Base-by-base conservation (phyloP, 2,329 filamentous ascomycete species). In the Neofusicoccum kwambonambiense region DNA sequence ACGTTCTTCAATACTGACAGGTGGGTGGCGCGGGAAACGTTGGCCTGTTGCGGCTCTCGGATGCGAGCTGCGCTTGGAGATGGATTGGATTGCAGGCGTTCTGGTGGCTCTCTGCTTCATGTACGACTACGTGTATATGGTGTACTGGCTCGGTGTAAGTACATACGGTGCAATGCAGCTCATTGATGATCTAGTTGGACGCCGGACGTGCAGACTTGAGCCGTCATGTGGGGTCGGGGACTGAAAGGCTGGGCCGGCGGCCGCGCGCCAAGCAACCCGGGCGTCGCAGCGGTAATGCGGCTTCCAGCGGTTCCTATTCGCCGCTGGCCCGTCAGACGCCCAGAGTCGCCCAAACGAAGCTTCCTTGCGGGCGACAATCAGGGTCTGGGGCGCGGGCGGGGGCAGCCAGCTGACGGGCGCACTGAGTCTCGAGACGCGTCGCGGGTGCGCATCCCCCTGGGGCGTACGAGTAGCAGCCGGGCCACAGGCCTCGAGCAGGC, bases 71-170 rank as follows among this genome's bases (percentile, higher is more conserved):
- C 54, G 39, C 27, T 6, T 8, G 39, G 41, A 31, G 17, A 12
- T 39, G 27, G 39, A 34, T 39, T 41, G 61, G 41, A 64, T 64
- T 54, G 31, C 41, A 45, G 61, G 61, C 61, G 61, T 64, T 64
- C 6, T 37, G 34, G 39, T 13, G 61, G 39, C 41, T 60, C 56
- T 60, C 56, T 37, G 41, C 56, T 60, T 60, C 42, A 47, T 60
- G 56, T 60, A 60, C 56, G 56, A 60, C 15, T 60, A 60, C 42
- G 42, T 47, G 56, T 60, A 15, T 45, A 44, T 57, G 51, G 12
- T 27, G 17, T 44, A 51, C 49, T 51, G 49, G 49, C 27, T 34
- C 27, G 11, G 13, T 39, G 51, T 54, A 58, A 45, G 52, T 56
- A 56, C 4, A 22, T 34, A 50, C 27, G n/a, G 47, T 34, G 56